Base-by-base conservation (phyloP, 495 filamentous ascomycete genomes). In the Aspergillus conjunctus region DNA sequence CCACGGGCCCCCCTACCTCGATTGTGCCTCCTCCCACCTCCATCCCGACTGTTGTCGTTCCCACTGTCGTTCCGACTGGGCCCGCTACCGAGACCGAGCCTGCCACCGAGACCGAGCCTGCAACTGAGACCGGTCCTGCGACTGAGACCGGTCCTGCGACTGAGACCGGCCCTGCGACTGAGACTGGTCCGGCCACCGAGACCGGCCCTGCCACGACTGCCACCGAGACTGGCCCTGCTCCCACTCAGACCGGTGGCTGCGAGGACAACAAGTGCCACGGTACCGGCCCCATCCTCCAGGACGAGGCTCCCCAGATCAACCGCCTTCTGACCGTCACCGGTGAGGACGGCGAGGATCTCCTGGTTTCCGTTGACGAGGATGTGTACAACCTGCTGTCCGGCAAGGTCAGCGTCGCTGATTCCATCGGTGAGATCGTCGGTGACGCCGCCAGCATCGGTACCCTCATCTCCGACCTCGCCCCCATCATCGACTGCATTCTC, bases 281-380 rank as follows among this genome's bases (percentile, higher is more conserved):
- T 45, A 71, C 66, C 20, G 68, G 68, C 10, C 66, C 68, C 33
- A 34, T 71, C 34, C 61, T 71, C 26, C 62, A 68, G 60, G 68
- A 71, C 46, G 50, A 66, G 46, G 68, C 63, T 52, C 68, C 66
- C 31, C 66, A 68, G 54, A 58, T 59, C 59, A 61, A 68, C 44
- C 50, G 64, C 39, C 52, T 62, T 20, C 59, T 71, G 20, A 59
- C 59, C 15, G 66, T 71, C 7, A 58, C 56, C 18, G 61, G 61
- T 11, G 41, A 22, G 22, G 45, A 59, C 30, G 56, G 56, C 31
- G 59, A 62, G 18, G 53, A 37, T 22, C 49, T 70, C 31, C 55
- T 70, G 21, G 58, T 70, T 45, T 12, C 63, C 22, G 53, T 70
- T 26, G 59, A 63, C 30, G 51, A 56, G n/a, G 54, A 61, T 15